A percentile compares a stretch with the other conserved stretches of the same genome.
phyloP scores from a whole-genome alignment of 257 asterid species.

The Lantana camara region DNA sequence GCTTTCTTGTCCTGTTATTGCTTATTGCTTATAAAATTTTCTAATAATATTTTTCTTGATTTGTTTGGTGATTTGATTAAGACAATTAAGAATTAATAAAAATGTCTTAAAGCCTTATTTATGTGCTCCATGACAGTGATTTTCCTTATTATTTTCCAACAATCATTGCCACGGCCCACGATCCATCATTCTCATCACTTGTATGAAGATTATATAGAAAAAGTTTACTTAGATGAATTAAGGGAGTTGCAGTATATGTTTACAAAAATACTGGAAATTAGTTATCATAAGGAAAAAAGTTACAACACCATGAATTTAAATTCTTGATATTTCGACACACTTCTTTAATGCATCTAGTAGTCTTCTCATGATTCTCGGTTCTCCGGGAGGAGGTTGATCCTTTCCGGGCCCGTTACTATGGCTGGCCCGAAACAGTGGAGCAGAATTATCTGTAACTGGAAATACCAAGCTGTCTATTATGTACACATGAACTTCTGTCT shows the following conservation, averaged over 20 bases:
- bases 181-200: too few species aligned
- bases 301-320: conserved; percentile 8
- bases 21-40: too few species aligned
- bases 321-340: conserved; percentile 74
- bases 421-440: conserved; percentile 74
- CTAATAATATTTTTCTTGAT: background rate
- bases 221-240: background rate
- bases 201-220: too few species aligned
- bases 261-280: background rate
- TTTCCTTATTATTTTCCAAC: background rate
- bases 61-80: background rate
- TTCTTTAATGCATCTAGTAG: conserved; percentile 79
- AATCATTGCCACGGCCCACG: too few species aligned
- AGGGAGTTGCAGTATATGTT: background rate
- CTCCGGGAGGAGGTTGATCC: conserved; percentile 76
- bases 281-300: background rate
- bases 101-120: background rate
- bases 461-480: conserved; percentile 83
- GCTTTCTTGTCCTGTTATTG: too few species aligned
- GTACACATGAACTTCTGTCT: conserved; percentile 68
- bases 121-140: conserved; percentile 28
- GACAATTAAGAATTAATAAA: conserved; percentile 8
- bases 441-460: conserved; percentile 55
- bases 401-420: conserved; percentile 72
- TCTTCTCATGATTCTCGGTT: conserved; percentile 92